These are phyloP conservation scores for Blastobotrys buckinghamii DNA, from an alignment of 1,139 yeast genomes.

Conservation along the genomic window DNA sequence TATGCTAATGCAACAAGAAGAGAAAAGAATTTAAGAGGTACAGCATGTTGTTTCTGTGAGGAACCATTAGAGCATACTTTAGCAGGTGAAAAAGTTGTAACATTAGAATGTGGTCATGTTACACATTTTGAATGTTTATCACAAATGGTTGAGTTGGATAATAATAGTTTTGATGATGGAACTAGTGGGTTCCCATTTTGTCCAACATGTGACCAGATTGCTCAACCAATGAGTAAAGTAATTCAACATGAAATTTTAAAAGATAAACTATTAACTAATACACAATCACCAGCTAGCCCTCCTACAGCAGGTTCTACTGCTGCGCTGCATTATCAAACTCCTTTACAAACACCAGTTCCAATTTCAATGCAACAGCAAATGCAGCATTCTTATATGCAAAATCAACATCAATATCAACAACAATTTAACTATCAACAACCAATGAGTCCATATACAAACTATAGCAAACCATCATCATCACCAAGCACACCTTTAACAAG, in stretches of 20 bases:
- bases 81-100: slow-evolving; percentile 22
- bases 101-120: slow-evolving; percentile 23
- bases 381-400: too few relatives aligned
- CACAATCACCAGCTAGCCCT: too few relatives aligned
- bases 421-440: background rate
- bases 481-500: background rate
- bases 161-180: slow-evolving; percentile 7
- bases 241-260: slow-evolving; percentile 22
- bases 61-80: slow-evolving; percentile 23
- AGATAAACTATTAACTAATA: slow-evolving; percentile 12
- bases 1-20: slow-evolving; percentile 11
- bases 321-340: too few relatives aligned
- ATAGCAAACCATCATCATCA: background rate
- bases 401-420: too few relatives aligned
- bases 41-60: slow-evolving; percentile 28
- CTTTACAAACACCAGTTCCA: background rate
- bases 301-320: too few relatives aligned
- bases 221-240: slow-evolving; percentile 20
- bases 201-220: slow-evolving; percentile 25
- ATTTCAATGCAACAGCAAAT: background rate
- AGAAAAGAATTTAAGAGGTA: slow-evolving; percentile 20
- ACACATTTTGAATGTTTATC: slow-evolving; percentile 26
- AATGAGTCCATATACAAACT: background rate
- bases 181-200: slow-evolving; percentile 23
- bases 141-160: slow-evolving; percentile 18